phyloP scores from a whole-genome alignment of 768 basidiomycete genomes.

The Baorangia bicolor region DNA sequence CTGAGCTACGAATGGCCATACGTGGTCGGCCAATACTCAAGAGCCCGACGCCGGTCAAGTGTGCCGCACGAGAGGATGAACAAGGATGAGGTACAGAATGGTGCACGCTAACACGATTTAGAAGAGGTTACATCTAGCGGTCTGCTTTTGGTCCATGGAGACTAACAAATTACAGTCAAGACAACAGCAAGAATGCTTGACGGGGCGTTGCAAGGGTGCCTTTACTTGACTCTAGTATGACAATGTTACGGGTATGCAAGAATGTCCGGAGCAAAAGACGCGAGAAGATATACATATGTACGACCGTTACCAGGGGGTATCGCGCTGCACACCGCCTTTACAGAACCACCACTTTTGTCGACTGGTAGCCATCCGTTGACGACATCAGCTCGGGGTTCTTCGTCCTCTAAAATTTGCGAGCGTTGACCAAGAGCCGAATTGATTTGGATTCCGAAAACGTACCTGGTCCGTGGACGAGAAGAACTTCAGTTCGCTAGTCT shows the following conservation, averaged over 20 bases:
- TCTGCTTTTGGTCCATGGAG: background rate
- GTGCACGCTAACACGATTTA: background rate
- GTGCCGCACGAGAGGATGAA: background rate
- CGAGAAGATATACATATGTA: background rate
- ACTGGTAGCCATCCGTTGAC: too few relatives aligned
- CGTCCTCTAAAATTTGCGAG: background rate
- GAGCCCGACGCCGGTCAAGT: background rate
- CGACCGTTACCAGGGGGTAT: background rate
- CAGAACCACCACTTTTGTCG: background rate
- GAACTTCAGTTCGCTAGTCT: background rate
- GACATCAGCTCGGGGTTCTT: background rate
- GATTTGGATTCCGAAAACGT: background rate
- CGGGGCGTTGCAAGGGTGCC: background rate
- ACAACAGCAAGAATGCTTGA: background rate
- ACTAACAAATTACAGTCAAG: too few relatives aligned
- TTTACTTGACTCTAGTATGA: background rate
- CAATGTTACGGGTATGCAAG: background rate
- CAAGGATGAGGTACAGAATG: too few relatives aligned
- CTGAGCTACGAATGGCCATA: background rate
- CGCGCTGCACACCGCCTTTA: background rate
- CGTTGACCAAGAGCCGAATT: background rate
- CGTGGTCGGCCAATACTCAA: background rate
- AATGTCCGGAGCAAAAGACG: background rate
- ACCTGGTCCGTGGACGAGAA: background rate
- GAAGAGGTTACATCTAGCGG: background rate